Base-by-base conservation (phyloP, 1,139 yeast species). In the Hyphopichia buzzinii region DNA sequence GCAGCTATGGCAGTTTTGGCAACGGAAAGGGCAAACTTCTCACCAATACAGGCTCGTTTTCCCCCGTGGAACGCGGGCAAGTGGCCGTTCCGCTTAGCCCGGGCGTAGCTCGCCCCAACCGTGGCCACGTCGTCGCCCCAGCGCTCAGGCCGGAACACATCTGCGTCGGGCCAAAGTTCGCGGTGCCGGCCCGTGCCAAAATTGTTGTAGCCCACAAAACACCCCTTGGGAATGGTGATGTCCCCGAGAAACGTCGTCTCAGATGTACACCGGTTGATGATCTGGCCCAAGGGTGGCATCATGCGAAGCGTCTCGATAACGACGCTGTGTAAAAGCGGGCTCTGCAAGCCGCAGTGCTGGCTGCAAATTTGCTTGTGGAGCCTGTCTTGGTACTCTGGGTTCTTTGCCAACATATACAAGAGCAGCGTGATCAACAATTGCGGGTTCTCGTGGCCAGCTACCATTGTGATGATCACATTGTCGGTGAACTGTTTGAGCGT, bases 381-480 rank as follows among this genome's bases (percentile, higher is more conserved):
- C 11, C 39, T 41, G 1, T 41, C 33, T 47, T 78, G 83, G 37
- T 70, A 50, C 0, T 46, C 33, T 0, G 54, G 54, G 34, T 56
- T 37, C 41, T 76, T 77, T 2, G 76, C 75, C 25, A 79, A 47
- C 8, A 75, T 50, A 42, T 69, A 78, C 7, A 79, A 47, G 3
- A 74, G 47, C 0, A 82, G 74, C 1, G 74, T 66, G 44, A 79
- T 50, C 12, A 78, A 54, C 15, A 79, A 49, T 40, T 76, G 78
- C 0, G 85, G 85, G 40, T 79, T 79, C 45, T 79, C 85, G 52
- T 79, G 84, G 0, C 84, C 84, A 0, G 85, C 74, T 31, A 79
- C 75, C 57, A 79, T 59, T 3, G 77, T 57, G 19, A 79, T 79
- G 13, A 77, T 72, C n/a, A 77, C 66, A 52, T 79, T 79, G 48